These are phyloP conservation scores for Huntiella abstrusa DNA, from an alignment of 2,329 filamentous ascomycete genomes.

Conservation along the genomic window DNA sequence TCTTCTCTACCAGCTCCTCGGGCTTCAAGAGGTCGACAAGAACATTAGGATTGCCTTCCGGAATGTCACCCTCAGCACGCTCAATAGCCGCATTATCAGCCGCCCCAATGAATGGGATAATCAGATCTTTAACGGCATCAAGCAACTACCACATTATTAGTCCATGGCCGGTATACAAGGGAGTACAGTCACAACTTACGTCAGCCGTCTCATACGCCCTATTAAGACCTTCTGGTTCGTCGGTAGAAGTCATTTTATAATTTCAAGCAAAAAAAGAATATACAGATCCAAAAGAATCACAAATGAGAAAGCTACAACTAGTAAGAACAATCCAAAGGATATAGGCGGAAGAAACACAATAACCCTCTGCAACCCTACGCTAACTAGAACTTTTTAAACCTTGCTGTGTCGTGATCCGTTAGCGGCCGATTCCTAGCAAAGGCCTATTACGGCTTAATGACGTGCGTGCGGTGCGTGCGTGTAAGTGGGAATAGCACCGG, in stretches of 20 bases:
- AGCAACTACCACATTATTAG: constrained; percentile 34
- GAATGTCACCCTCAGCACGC: constrained; percentile 26
- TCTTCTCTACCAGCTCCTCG: constrained; percentile 32
- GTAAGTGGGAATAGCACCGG: too few species aligned
- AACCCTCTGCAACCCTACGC: background rate
- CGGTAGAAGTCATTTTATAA: background rate
- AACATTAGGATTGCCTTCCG: constrained; percentile 29
- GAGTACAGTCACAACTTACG: constrained; percentile 18
- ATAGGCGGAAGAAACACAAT: background rate
- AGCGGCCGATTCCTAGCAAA: too few species aligned
- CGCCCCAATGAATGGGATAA: constrained; percentile 51
- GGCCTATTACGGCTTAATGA: too few species aligned
- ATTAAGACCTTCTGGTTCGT: constrained; percentile 12
- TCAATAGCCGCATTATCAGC: constrained; percentile 38
- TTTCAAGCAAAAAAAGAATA: background rate
- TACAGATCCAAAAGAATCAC: background rate
- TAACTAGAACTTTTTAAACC: too few species aligned
- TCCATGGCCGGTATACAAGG: background rate
- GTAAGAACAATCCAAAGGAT: background rate
- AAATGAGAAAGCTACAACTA: background rate
- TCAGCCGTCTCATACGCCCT: constrained; percentile 28
- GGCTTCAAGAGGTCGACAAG: constrained; percentile 46
- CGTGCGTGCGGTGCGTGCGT: too few species aligned
- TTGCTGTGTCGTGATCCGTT: too few species aligned
- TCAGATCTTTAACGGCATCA: constrained; percentile 43